phyloP scores from a whole-genome alignment of 139 green algal genomes.

The Yamagishiella unicocca region DNA sequence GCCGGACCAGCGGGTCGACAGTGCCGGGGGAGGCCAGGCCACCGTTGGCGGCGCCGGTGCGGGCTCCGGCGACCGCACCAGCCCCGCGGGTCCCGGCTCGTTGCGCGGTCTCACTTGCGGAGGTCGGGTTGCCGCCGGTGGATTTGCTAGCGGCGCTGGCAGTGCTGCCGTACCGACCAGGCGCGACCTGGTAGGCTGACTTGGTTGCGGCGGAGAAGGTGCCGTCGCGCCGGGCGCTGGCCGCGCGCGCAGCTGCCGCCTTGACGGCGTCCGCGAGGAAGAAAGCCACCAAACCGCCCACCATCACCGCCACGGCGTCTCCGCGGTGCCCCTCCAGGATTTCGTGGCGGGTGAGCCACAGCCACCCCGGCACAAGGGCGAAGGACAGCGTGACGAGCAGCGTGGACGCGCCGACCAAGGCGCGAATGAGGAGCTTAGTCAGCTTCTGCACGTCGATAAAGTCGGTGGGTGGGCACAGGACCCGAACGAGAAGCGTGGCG shows the following conservation, averaged over 20 bases:
- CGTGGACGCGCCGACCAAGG: not conserved
- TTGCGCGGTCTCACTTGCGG: no score
- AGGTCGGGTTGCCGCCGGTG: no score
- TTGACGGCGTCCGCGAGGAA: not conserved
- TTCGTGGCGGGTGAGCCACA: constrained; percentile 36
- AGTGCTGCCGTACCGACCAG: not conserved
- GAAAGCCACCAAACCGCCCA: not conserved
- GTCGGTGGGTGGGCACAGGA: constrained; percentile 34
- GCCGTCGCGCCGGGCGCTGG: not conserved
- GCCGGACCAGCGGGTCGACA: not conserved
- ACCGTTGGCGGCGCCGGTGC: no score
- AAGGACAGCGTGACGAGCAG: not conserved
- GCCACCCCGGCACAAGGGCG: not conserved
- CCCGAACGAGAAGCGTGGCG: not conserved
- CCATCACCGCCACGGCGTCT: not conserved
- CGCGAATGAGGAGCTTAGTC: not conserved
- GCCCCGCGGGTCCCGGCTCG: no score
- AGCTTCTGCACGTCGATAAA: constrained; percentile 1
- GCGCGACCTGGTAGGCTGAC: not conserved
- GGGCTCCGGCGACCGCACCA: no score
- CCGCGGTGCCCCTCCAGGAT: not conserved
- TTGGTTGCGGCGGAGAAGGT: not conserved
- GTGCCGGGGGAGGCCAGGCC: not conserved
- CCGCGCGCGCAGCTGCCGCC: not conserved
- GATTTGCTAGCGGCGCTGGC: not conserved